phyloP scores from a whole-genome alignment of 1,284 basidiomycete species.

The Naganishia cerealis region DNA sequence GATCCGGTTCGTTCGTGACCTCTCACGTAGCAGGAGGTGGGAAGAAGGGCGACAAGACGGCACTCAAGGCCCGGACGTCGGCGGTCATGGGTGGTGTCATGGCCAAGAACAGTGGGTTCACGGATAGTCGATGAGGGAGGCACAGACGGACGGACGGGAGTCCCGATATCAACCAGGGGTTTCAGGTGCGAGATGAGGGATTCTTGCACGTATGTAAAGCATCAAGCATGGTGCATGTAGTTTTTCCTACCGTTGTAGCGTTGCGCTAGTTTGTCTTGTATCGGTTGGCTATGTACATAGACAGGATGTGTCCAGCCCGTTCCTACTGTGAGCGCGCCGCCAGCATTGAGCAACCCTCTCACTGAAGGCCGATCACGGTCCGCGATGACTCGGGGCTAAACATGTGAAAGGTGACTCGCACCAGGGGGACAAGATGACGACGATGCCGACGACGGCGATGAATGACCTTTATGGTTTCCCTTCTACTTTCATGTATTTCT shows the following conservation, averaged over 20 bases:
- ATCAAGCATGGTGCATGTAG: no score
- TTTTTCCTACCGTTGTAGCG: no score
- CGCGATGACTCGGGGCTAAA: no score
- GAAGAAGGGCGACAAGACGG: conserved; percentile 19
- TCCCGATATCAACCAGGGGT: background rate
- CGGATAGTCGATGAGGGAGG: background rate
- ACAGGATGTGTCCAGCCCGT: no score
- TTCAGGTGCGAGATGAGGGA: background rate
- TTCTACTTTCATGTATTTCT: background rate
- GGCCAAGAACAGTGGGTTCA: conserved; percentile 22
- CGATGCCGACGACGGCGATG: background rate
- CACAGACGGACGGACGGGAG: background rate
- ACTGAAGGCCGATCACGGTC: no score
- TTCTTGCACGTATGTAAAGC: no score
- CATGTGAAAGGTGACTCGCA: background rate
- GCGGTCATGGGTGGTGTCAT: conserved; percentile 25
- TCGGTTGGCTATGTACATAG: no score
- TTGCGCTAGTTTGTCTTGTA: no score
- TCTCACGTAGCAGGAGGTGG: background rate
- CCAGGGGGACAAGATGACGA: background rate
- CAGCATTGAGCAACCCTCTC: no score
- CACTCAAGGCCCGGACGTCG: conserved; percentile 13
- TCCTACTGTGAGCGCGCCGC: no score
- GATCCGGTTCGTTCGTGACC: conserved; percentile 10
- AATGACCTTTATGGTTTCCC: background rate